A percentile compares a stretch with the other conserved stretches of the same genome.
phyloP scores from a whole-genome alignment of 495 filamentous ascomycete species.

The Penicillium goetzii region DNA sequence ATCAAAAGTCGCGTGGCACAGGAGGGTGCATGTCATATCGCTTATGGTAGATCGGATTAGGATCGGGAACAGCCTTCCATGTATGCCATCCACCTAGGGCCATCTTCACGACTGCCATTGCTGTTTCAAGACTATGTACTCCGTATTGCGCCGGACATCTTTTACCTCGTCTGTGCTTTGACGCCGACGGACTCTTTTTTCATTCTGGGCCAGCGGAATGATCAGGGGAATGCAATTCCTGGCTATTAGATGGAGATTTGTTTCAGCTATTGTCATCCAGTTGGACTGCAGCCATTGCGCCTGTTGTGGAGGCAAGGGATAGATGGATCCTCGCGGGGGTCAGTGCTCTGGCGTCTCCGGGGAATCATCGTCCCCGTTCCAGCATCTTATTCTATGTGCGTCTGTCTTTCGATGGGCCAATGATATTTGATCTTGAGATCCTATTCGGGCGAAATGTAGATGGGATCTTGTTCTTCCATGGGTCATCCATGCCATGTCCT shows the following conservation, averaged over 20 bases:
- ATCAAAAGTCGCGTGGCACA: slow-evolving; percentile 24
- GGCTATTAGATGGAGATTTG: not conserved
- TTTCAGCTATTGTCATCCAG: slow-evolving; percentile 24
- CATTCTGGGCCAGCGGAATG: not conserved
- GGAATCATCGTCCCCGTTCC: slow-evolving; percentile 22
- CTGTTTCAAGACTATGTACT: not conserved
- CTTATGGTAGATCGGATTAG: not conserved
- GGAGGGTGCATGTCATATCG: slow-evolving; percentile 11
- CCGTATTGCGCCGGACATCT: not conserved
- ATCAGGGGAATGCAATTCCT: slow-evolving; percentile 11
- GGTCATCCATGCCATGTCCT: not conserved
- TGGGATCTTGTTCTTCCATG: not conserved
- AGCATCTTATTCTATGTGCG: slow-evolving; percentile 27
- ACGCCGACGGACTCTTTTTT: not conserved
- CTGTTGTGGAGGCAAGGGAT: slow-evolving; percentile 22
- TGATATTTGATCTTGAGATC: slow-evolving; percentile 14
- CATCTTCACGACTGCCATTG: not conserved
- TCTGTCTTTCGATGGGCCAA: slow-evolving; percentile 26
- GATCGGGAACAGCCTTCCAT: no score
- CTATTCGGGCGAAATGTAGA: not conserved
- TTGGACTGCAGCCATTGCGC: not conserved
- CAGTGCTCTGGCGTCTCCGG: slow-evolving; percentile 21
- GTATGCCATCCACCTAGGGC: not conserved
- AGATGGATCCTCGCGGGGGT: slow-evolving; percentile 5
- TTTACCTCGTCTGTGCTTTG: slow-evolving; percentile 17